phyloP scores from a whole-genome alignment of 1,284 basidiomycete genomes.

The Pisolithus thermaeus region DNA sequence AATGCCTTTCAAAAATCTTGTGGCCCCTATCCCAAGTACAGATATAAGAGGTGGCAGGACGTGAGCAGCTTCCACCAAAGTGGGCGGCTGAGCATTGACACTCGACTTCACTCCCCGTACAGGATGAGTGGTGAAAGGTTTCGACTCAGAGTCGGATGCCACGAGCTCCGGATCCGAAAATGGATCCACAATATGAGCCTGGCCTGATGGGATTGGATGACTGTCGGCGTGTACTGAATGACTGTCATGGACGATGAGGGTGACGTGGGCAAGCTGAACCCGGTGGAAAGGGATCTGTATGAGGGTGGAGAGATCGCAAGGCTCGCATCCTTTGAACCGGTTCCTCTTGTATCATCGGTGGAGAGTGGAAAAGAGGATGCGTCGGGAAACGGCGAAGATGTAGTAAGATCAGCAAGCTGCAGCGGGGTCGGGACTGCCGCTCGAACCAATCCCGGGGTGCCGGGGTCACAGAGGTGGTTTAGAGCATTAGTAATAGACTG shows the following conservation, averaged over 20 bases:
- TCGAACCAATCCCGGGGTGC: slow-evolving; percentile 56
- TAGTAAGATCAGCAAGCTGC: slow-evolving; percentile 46
- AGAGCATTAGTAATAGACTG: slow-evolving; percentile 64
- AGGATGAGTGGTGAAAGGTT: slow-evolving; percentile 37
- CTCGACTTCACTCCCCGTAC: slow-evolving; percentile 57
- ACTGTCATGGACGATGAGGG: slow-evolving; percentile 27
- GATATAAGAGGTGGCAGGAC: slow-evolving; percentile 49
- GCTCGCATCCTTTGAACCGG: not conserved
- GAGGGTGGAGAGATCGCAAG: slow-evolving; percentile 4
- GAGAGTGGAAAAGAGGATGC: slow-evolving; percentile 26
- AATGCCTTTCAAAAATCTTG: slow-evolving; percentile 56
- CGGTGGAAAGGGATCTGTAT: slow-evolving; percentile 14
- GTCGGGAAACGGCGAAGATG: slow-evolving; percentile 38
- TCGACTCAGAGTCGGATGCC: slow-evolving; percentile 43
- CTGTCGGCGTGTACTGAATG: slow-evolving; percentile 23
- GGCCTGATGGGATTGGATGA: slow-evolving; percentile 9
- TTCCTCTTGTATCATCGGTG: not conserved
- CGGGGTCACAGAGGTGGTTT: slow-evolving; percentile 51
- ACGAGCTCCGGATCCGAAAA: slow-evolving; percentile 16
- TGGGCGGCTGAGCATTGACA: slow-evolving; percentile 41
- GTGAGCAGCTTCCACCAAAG: slow-evolving; percentile 57
- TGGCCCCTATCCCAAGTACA: slow-evolving; percentile 52
- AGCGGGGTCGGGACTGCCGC: slow-evolving; percentile 45
- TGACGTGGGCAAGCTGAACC: slow-evolving; percentile 25
- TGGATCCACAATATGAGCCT: slow-evolving; percentile 11